These are phyloP conservation scores for Eucalyptus sp. DNA, from an alignment of 345 rosid species.

Conservation along the genomic window DNA sequence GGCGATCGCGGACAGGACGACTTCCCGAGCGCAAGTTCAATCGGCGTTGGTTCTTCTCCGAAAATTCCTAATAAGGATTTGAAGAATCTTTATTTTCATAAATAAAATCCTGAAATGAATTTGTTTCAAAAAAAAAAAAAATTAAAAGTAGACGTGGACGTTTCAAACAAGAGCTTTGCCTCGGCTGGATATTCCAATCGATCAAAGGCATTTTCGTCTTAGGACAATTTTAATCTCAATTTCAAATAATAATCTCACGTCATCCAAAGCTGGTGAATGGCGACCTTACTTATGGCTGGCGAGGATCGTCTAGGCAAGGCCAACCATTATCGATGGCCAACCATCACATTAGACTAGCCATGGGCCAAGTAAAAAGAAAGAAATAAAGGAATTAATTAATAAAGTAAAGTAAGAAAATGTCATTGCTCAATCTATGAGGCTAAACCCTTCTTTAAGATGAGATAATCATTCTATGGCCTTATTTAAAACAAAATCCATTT, in stretches of 20 bases:
- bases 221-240: neutral
- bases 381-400: no score
- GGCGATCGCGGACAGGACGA: neutral
- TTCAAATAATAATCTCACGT: no score
- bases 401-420: neutral
- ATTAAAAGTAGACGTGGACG: neutral
- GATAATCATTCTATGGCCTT: no score
- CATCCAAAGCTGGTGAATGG: rapidly evolving
- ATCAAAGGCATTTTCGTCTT: rapidly evolving
- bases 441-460: neutral
- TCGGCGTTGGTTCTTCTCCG: neutral
- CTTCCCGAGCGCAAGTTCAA: neutral
- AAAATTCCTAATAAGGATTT: neutral
- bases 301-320: no score
- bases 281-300: rapidly evolving
- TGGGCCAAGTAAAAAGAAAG: neutral
- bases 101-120: neutral
- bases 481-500: no score
- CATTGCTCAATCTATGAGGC: neutral
- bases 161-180: neutral
- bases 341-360: neutral
- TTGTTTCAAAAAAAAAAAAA: no score
- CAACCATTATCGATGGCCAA: rapidly evolving
- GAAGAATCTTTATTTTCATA: neutral
- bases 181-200: no score